Evolutionary conservation across 768 basidiomycete genomes (phyloP).

Genomic region (Mycena kentingensis): DNA sequence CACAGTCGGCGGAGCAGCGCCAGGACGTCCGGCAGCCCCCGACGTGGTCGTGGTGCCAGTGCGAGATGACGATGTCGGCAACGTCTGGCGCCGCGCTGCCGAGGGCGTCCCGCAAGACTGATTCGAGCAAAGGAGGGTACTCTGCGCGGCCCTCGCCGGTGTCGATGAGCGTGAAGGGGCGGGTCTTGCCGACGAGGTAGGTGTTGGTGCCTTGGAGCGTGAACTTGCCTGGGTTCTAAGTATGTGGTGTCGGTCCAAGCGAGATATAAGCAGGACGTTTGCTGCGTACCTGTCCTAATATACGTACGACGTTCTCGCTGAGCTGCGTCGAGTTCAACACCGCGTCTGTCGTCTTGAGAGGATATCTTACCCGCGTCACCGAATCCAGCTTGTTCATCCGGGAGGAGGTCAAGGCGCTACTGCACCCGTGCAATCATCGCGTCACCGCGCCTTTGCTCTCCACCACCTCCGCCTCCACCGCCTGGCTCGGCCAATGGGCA

Average conservation of each 20-base stretch:
- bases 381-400: too few relatives aligned
- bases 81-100: slow-evolving; percentile 51
- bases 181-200: slow-evolving; percentile 71
- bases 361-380: too few relatives aligned
- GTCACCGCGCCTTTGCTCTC: too few relatives aligned
- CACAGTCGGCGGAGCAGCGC: slow-evolving; percentile 64
- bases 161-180: slow-evolving; percentile 81
- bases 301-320: slow-evolving; percentile 64
- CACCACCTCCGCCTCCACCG: not conserved
- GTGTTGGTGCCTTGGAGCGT: slow-evolving; percentile 95
- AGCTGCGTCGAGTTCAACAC: too few relatives aligned
- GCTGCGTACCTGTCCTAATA: slow-evolving; percentile 81
- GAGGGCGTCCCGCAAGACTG: slow-evolving; percentile 50
- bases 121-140: slow-evolving; percentile 68
- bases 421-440: too few relatives aligned
- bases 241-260: not conserved
- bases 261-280: slow-evolving; percentile 18
- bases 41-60: slow-evolving; percentile 87
- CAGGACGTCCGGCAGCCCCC: slow-evolving; percentile 71
- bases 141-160: slow-evolving; percentile 72
- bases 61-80: slow-evolving; percentile 90
- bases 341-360: too few relatives aligned
- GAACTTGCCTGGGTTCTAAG: slow-evolving; percentile 84
- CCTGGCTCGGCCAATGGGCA: slow-evolving; percentile 44
- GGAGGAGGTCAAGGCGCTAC: too few relatives aligned